phyloP scores from a whole-genome alignment of 78 protist genomes.

The Bodo saltans region DNA sequence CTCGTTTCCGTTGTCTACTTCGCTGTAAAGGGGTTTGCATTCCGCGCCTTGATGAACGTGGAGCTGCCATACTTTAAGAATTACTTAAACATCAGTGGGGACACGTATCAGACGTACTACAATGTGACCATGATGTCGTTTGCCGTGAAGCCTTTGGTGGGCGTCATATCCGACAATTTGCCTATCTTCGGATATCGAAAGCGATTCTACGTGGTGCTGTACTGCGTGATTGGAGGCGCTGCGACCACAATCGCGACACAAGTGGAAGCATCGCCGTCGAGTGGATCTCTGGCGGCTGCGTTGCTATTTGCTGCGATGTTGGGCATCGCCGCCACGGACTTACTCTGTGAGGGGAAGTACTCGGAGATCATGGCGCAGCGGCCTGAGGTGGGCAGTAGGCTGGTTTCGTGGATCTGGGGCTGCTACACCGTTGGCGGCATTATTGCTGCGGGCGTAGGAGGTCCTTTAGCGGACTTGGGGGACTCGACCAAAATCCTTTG shows the following conservation, averaged over 20 bases:
- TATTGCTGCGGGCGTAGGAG: not conserved
- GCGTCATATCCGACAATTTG: conserved; percentile 20
- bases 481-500: not conserved
- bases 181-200: conserved; percentile 45
- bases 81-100: conserved; percentile 2
- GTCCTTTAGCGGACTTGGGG: conserved; percentile 36
- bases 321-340: conserved; percentile 23
- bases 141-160: conserved; percentile 36
- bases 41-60: not conserved
- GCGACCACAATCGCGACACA: not conserved
- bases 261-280: not conserved
- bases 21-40: conserved; percentile 30
- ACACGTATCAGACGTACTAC: conserved; percentile 17
- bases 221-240: not conserved
- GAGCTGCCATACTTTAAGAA: conserved; percentile 38
- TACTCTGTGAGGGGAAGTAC: conserved; percentile 44
- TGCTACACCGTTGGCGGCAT: conserved; percentile 6
- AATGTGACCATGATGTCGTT: conserved; percentile 25
- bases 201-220: conserved; percentile 3
- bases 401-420: conserved; percentile 54
- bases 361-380: conserved; percentile 1
- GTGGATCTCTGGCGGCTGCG: conserved; percentile 9
- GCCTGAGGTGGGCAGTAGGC: not conserved
- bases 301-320: conserved; percentile 19
- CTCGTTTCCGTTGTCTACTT: conserved; percentile 19